Evolutionary conservation across 345 rosid species (phyloP), one percentile per base, ranked within the genome.

Genomic region (Melaleuca quinquenervia): DNA sequence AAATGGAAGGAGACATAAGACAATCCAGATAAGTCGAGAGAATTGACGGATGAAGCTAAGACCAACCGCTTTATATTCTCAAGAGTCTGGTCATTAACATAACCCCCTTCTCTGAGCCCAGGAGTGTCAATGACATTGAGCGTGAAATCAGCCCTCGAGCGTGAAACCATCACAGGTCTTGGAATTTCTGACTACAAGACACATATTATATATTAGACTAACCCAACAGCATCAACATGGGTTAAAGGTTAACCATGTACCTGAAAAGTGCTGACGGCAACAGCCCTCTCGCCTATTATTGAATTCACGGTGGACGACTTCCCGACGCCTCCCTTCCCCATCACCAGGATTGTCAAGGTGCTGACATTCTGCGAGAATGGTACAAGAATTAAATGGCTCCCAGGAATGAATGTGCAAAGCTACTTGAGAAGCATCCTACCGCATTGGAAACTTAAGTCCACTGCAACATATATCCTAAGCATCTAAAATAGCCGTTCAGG

Each of bases 281-380:
- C 93, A 76, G 90, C 96, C 75, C 90, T 92, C 91, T 96, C 98
- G 74, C 98, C 95, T 26, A 94, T 85, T 74, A 96, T 92, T 52
- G 98, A 96, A 87, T 95, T 96, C 55, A 96, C 95, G 76, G 98
- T 94, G 4, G 98, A 96, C 21, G 98, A 96, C 86, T 96, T 96
- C 60, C 98, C 98, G 82, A 94, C 94, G 56, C 98, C 98, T n/a
- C 96, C 98, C 91, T 96, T 96, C 82, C 98, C 98, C 94, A 96
- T 90, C 52, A 95, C 98, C 87, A 96, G 93, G 78, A 96, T 92
- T 1, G 98, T 94, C 92, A 95, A 84, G 20, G 93, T 91, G 91
- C 89, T 91, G 83, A 92, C 93, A 87, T 93, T 91, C 98, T 96
- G 92, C 70, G 58, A 62, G 24, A 82, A 78, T 11, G 52, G 27